Conservation (phyloP, 176 grass and related monocot species). For the Bolboschoenus planiculmis region DNA sequence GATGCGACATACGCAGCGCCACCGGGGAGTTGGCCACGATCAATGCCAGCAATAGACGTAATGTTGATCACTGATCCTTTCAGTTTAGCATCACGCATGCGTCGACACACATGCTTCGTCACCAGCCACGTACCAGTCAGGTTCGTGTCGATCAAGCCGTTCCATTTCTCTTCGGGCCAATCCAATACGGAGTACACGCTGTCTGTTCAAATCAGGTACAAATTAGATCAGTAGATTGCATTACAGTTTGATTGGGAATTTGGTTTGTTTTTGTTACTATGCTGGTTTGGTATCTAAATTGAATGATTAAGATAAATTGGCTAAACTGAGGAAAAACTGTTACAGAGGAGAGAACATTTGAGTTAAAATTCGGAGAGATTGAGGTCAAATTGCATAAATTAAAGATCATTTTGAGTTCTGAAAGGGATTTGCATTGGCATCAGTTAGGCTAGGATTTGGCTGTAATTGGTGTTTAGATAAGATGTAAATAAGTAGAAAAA, state of each 20-base stretch:
- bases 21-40: slow-evolving; percentile 30
- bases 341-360: neutral
- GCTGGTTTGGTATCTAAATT: neutral
- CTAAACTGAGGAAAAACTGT: neutral
- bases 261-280: neutral
- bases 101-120: slow-evolving; percentile 32
- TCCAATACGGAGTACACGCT: slow-evolving; percentile 25
- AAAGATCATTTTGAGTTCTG: neutral
- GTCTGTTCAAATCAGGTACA: slow-evolving; percentile 13
- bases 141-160: slow-evolving; percentile 28
- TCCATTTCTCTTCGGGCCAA: slow-evolving; percentile 43
- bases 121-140: slow-evolving; percentile 36
- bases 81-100: slow-evolving; percentile 35
- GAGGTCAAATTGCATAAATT: neutral
- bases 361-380: neutral
- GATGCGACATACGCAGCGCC: slow-evolving; percentile 29
- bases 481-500: neutral
- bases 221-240: neutral
- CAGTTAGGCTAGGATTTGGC: neutral
- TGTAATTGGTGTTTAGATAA: neutral
- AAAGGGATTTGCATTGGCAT: neutral
- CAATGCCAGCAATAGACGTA: slow-evolving; percentile 25
- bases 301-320: neutral
- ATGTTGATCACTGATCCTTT: slow-evolving; percentile 42
- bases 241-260: neutral